Evolutionary conservation across 305 asterid species (phyloP).

Genomic region (Fraxinus velutina): DNA sequence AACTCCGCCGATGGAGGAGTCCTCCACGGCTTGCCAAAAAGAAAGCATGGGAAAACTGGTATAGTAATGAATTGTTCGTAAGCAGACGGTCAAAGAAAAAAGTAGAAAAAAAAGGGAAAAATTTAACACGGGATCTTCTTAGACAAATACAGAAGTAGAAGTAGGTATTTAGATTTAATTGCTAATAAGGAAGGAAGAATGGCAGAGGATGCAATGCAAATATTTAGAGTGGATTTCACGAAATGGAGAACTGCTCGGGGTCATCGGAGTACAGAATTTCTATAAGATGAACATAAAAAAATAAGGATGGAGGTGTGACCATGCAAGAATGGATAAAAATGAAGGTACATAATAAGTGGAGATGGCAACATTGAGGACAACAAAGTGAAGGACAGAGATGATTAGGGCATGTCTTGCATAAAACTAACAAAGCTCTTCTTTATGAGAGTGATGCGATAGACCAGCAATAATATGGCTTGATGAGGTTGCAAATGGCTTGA

Average conservation of each 20-base stretch:
- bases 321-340: neutral
- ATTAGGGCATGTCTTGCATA: neutral
- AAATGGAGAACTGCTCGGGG: neutral
- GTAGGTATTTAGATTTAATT: neutral
- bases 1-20: neutral
- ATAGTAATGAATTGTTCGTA: neutral
- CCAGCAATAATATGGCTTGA: neutral
- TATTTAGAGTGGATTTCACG: neutral
- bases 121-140: neutral
- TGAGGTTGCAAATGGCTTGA: neutral
- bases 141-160: neutral
- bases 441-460: neutral
- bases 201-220: neutral
- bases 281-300: neutral
- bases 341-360: neutral
- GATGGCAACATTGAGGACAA: neutral
- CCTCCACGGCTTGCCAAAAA: constrained; percentile 2
- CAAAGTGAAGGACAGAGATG: neutral
- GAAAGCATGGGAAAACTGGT: neutral
- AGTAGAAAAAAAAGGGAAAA: neutral
- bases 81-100: neutral
- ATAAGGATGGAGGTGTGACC: neutral
- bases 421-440: neutral
- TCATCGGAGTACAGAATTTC: neutral
- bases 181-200: neutral